Evolutionary conservation across 306 rosid genomes (phyloP).

Genomic region (Vicia faba): DNA sequence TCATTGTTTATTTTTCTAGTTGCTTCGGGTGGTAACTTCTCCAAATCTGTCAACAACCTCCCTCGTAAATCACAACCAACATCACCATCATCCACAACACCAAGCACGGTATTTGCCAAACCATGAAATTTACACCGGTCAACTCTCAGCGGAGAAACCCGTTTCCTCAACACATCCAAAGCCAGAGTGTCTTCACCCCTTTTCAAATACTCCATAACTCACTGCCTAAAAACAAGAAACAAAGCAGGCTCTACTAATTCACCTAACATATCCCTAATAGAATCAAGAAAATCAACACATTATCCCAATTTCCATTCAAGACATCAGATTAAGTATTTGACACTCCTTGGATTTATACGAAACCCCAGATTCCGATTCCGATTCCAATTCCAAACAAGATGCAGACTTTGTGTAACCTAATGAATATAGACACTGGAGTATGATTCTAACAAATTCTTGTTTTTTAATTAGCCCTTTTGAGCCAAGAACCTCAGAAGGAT

Average conservation of each 20-base stretch:
- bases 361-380: conserved; percentile 81
- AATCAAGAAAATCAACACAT: conserved; percentile 53
- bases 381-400: conserved; percentile 66
- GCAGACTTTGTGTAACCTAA: conserved; percentile 73
- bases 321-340: conserved; percentile 60
- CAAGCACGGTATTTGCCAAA: conserved; percentile 58
- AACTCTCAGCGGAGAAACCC: conserved; percentile 51
- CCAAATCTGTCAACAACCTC: conserved; percentile 61
- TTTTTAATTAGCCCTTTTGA: conserved; percentile 60
- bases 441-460: conserved; percentile 69
- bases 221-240: conserved; percentile 68
- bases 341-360: conserved; percentile 54
- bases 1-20: too few species aligned
- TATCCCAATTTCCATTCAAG: conserved; percentile 66
- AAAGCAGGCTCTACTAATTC: conserved; percentile 64
- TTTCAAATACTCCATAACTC: conserved; percentile 59
- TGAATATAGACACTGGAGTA: conserved; percentile 70
- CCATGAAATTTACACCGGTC: conserved; percentile 58
- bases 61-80: conserved; percentile 48
- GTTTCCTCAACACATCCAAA: conserved; percentile 63
- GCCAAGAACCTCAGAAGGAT: conserved; percentile 53
- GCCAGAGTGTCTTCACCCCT: conserved; percentile 66
- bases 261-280: conserved; percentile 51
- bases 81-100: conserved; percentile 33
- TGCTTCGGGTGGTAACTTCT: conserved; percentile 79